phyloP scores from a whole-genome alignment of 1,284 basidiomycete species.

The Chalciporus piperatoides region DNA sequence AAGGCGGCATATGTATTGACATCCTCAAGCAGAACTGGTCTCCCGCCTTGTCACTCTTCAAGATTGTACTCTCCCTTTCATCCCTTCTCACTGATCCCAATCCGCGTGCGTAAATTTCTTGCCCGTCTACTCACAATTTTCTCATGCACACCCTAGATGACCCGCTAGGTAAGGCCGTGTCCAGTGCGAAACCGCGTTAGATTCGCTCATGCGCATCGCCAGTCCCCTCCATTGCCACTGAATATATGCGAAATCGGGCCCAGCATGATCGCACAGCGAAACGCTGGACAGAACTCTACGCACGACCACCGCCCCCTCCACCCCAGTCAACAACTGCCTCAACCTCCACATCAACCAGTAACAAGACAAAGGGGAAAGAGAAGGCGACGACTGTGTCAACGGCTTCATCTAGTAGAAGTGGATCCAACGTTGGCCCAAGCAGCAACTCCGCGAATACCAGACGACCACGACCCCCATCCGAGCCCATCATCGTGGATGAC shows the following conservation, averaged over 20 bases:
- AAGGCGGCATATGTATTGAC: constrained; percentile 72
- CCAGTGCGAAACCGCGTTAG: background rate
- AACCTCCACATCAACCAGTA: constrained; percentile 14
- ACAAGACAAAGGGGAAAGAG: constrained; percentile 41
- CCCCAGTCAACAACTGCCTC: constrained; percentile 2
- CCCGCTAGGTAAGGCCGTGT: constrained; percentile 52
- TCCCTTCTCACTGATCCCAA: constrained; percentile 88
- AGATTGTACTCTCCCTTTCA: constrained; percentile 85
- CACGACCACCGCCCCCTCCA: constrained; percentile 32
- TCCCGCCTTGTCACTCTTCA: constrained; percentile 85
- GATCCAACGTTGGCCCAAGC: background rate
- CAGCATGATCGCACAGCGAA: constrained; percentile 54
- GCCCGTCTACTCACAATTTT: background rate
- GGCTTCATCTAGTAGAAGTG: constrained; percentile 8
- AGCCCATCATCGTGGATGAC: constrained; percentile 48
- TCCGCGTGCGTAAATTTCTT: constrained; percentile 55
- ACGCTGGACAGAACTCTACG: constrained; percentile 50
- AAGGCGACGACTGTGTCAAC: constrained; percentile 18
- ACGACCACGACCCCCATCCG: constrained; percentile 19
- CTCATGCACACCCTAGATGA: constrained; percentile 47
- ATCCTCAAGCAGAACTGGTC: constrained; percentile 90
- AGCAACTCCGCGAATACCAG: constrained; percentile 13
- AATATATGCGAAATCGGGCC: constrained; percentile 61
- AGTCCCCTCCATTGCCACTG: constrained; percentile 73
- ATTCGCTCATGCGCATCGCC: constrained; percentile 1